phyloP scores from a whole-genome alignment of 2,329 filamentous ascomycete genomes.

The Pyrenophora tritici-repentis region DNA sequence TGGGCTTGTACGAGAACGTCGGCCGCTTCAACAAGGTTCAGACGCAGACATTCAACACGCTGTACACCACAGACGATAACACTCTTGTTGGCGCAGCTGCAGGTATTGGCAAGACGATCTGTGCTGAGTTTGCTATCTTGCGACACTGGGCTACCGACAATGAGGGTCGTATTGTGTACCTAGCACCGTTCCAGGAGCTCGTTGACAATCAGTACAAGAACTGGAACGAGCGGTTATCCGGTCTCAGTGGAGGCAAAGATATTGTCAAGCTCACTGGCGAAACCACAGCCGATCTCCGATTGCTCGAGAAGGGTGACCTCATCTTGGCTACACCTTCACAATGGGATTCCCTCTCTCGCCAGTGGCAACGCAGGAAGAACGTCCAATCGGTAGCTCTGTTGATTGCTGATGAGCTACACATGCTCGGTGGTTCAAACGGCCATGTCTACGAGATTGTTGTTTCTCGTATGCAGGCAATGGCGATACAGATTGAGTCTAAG shows the following conservation, averaged over 20 bases:
- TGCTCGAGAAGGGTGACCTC: slow-evolving; percentile 84
- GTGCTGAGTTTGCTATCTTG: slow-evolving; percentile 90
- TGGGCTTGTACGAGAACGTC: slow-evolving; percentile 80
- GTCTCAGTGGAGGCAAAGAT: slow-evolving; percentile 79
- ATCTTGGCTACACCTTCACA: slow-evolving; percentile 90
- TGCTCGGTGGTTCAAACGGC: slow-evolving; percentile 83
- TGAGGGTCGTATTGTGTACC: slow-evolving; percentile 82
- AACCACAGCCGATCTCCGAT: slow-evolving; percentile 84
- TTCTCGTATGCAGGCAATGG: slow-evolving; percentile 97
- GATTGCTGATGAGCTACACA: slow-evolving; percentile 93
- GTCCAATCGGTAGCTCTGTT: slow-evolving; percentile 88
- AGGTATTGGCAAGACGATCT: slow-evolving; percentile 95
- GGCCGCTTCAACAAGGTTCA: slow-evolving; percentile 95
- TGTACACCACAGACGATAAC: slow-evolving; percentile 90
- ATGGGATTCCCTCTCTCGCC: slow-evolving; percentile 93
- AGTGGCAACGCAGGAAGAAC: slow-evolving; percentile 97
- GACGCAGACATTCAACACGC: slow-evolving; percentile 92
- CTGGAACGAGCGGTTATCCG: slow-evolving; percentile 78
- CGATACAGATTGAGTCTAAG: slow-evolving; percentile 80
- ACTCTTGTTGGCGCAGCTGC: slow-evolving; percentile 92
- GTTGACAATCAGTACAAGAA: slow-evolving; percentile 81
- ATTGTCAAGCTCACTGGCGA: slow-evolving; percentile 95
- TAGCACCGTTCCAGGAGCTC: slow-evolving; percentile 93
- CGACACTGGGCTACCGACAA: slow-evolving; percentile 79
- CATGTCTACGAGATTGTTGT: slow-evolving; percentile 95